Evolutionary conservation across 805 yeast species (phyloP).

Genomic region (Ogataea methanolica): DNA sequence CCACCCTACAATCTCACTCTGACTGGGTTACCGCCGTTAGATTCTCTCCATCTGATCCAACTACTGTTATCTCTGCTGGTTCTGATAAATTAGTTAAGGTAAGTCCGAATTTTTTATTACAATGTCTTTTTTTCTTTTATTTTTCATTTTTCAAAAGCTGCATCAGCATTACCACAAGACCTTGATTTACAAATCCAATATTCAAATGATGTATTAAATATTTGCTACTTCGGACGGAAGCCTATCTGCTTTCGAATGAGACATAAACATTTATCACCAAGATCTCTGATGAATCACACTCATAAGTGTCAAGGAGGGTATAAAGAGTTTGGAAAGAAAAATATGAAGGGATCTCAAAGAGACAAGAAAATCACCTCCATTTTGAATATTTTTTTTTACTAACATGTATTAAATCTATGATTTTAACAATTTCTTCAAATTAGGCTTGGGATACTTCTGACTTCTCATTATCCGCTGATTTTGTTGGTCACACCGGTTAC

Average conservation of each 20-base stretch:
- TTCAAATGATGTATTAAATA: slow-evolving; percentile 74
- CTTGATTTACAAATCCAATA: slow-evolving; percentile 5
- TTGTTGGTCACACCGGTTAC: slow-evolving; percentile 99
- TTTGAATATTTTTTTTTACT: not conserved
- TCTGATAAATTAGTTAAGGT: slow-evolving; percentile 99
- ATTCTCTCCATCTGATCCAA: slow-evolving; percentile 80
- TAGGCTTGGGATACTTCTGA: slow-evolving; percentile 93
- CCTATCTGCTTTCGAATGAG: slow-evolving; percentile 75
- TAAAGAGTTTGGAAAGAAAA: not conserved
- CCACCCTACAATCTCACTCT: slow-evolving; percentile 90
- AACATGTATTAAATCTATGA: not conserved
- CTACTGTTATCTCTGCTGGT: slow-evolving; percentile 92
- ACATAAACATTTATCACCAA: slow-evolving; percentile 88
- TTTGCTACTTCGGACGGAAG: slow-evolving; percentile 99
- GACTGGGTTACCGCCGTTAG: slow-evolving; percentile 99
- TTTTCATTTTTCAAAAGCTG: not conserved
- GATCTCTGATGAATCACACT: slow-evolving; percentile 80
- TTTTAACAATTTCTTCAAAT: slow-evolving; percentile 7
- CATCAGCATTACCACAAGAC: not conserved
- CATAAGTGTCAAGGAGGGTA: not conserved
- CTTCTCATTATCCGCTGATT: slow-evolving; percentile 80
- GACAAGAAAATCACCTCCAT: not conserved
- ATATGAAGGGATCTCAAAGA: not conserved
- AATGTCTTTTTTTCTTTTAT: not conserved
- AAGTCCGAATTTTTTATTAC: slow-evolving; percentile 40